Conservation (phyloP, 306 rosid genomes). For the Lotus japonicus region DNA sequence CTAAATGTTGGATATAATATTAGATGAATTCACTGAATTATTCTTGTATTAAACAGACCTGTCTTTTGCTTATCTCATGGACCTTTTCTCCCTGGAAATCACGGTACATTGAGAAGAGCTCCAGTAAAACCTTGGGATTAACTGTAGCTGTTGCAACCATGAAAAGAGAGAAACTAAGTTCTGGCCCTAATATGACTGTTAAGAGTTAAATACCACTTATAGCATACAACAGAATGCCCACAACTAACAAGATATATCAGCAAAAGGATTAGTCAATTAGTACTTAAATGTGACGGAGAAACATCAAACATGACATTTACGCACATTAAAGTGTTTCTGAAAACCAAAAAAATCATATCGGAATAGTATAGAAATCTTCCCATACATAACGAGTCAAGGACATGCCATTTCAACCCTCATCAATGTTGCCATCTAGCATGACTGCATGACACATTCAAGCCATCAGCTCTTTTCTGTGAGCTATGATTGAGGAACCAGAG, state of each 20-base stretch:
- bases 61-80: conserved; percentile 58
- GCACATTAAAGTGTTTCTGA: neutral
- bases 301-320: neutral
- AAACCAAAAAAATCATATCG: conserved; percentile 4
- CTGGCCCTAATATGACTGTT: neutral
- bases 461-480: neutral
- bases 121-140: conserved; percentile 75
- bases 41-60: conserved; percentile 45
- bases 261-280: neutral
- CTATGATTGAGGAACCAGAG: neutral
- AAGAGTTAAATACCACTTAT: neutral
- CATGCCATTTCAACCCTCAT: neutral
- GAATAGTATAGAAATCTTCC: neutral
- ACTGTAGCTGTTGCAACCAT: conserved; percentile 43
- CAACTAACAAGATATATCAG: neutral
- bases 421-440: conserved; percentile 1
- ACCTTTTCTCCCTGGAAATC: conserved; percentile 73
- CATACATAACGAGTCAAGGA: neutral
- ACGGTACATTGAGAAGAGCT: conserved; percentile 78
- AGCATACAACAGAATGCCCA: conserved; percentile 1
- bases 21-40: neutral
- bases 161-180: conserved; percentile 11
- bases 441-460: conserved; percentile 6
- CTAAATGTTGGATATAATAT: conserved; percentile 3
- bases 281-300: neutral